Evolutionary conservation across 495 filamentous ascomycete genomes (phyloP).

Genomic region (Hypoxylon trugodes): DNA sequence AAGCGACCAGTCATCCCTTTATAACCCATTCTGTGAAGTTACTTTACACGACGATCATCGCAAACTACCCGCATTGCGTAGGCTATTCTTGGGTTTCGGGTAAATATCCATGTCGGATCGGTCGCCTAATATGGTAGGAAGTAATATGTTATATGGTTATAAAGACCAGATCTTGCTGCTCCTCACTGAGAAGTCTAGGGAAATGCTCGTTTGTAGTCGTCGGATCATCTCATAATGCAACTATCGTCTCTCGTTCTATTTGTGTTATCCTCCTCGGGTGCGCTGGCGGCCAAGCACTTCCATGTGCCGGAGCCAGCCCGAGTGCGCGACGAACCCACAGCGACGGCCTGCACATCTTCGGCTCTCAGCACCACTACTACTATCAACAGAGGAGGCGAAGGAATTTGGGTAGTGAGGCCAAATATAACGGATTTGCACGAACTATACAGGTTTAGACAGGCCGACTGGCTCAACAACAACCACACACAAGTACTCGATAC

Average conservation of each 20-base stretch:
- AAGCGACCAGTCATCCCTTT: constrained; percentile 4
- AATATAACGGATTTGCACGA: constrained; percentile 22
- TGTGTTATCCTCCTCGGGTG: constrained; percentile 19
- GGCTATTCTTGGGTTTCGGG: constrained; percentile 21
- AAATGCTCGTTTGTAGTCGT: background rate
- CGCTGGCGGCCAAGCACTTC: constrained; percentile 24
- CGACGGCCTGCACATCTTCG: constrained; percentile 31
- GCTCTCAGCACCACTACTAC: constrained; percentile 30
- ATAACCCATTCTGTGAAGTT: constrained; percentile 11
- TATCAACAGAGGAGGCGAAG: constrained; percentile 34
- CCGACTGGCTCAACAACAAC: constrained; percentile 37
- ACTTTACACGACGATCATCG: constrained; percentile 14
- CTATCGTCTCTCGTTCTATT: constrained; percentile 9
- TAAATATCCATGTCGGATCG: constrained; percentile 30
- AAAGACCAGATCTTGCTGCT: constrained; percentile 20
- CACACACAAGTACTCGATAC: constrained; percentile 29
- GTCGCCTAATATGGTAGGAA: constrained; percentile 20
- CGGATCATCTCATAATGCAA: constrained; percentile 10
- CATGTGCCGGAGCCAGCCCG: constrained; percentile 29
- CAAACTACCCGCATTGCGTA: constrained; percentile 10
- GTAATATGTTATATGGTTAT: constrained; percentile 6
- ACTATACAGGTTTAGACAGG: constrained; percentile 28
- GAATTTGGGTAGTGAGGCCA: constrained; percentile 34
- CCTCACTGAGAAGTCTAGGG: background rate
- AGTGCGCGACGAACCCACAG: constrained; percentile 22